These are phyloP conservation scores for Eimeria maxima DNA, from an alignment of 169 alveolate genomes.

Conservation along the genomic window DNA sequence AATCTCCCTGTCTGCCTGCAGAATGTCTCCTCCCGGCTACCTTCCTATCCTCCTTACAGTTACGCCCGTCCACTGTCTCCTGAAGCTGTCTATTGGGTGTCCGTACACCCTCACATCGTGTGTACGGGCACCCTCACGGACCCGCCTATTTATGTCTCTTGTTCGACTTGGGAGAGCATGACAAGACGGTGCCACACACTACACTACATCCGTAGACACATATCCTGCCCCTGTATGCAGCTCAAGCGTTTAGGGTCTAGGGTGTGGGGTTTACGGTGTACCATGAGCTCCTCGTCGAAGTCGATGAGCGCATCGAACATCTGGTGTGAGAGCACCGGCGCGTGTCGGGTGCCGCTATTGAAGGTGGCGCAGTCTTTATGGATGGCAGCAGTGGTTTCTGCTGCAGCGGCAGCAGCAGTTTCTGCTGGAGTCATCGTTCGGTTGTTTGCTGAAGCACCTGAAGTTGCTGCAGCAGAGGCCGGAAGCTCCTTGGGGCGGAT, in stretches of 20 bases:
- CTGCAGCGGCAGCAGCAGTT: slow-evolving; percentile 44
- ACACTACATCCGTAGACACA: too few relatives aligned
- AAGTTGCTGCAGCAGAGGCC: not conserved
- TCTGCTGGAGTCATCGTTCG: not conserved
- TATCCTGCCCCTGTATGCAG: too few relatives aligned
- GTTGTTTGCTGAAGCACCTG: slow-evolving; percentile 17
- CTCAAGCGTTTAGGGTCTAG: not conserved
- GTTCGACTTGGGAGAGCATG: too few relatives aligned
- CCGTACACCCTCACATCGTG: too few relatives aligned
- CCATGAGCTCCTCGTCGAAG: slow-evolving; percentile 54
- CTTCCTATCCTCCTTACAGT: too few relatives aligned
- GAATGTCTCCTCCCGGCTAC: too few relatives aligned
- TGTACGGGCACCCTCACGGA: too few relatives aligned
- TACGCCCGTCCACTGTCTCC: too few relatives aligned
- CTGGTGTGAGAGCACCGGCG: slow-evolving; percentile 78
- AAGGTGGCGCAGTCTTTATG: slow-evolving; percentile 56
- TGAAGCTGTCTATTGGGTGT: too few relatives aligned
- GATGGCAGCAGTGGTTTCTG: not conserved
- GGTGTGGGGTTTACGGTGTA: not conserved
- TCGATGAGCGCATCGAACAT: slow-evolving; percentile 60
- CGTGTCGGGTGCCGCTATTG: slow-evolving; percentile 59
- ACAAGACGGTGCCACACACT: too few relatives aligned
- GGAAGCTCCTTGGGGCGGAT: not conserved
- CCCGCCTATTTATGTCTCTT: too few relatives aligned
- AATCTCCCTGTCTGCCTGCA: too few relatives aligned